phyloP scores from a whole-genome alignment of 805 yeast genomes.

The Wickerhamomyces bisporus region DNA sequence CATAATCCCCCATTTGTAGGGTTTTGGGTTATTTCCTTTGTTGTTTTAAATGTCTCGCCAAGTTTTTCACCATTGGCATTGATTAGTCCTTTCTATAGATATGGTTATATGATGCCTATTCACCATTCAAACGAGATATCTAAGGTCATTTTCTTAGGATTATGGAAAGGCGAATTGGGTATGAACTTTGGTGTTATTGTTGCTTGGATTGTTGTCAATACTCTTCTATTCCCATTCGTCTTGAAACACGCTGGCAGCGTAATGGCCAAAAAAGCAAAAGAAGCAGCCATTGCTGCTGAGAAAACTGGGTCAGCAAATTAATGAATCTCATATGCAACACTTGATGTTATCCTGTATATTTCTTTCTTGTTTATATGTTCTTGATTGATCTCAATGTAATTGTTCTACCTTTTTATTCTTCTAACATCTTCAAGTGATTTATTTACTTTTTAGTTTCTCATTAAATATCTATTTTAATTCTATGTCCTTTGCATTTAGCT shows the following conservation, averaged over 20 bases:
- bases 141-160: constrained; percentile 52
- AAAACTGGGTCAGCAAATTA: background rate
- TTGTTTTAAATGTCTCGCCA: constrained; percentile 62
- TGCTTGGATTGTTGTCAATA: constrained; percentile 56
- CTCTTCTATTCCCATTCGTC: constrained; percentile 38
- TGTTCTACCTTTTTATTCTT: no score
- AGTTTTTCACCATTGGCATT: constrained; percentile 63
- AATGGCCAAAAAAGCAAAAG: constrained; percentile 28
- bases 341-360: no score
- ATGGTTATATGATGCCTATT: constrained; percentile 66
- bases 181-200: constrained; percentile 53
- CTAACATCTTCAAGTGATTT: no score
- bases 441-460: no score
- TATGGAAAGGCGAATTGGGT: constrained; percentile 55
- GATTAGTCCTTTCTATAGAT: constrained; percentile 50
- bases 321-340: no score
- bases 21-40: constrained; percentile 69
- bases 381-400: no score
- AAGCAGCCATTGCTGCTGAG: constrained; percentile 13
- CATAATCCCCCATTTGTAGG: constrained; percentile 61
- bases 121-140: constrained; percentile 59
- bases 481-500: no score
- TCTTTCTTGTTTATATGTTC: no score
- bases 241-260: constrained; percentile 36
- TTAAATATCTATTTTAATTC: no score